Conservation (phyloP, 129 eudicot genomes). For the Gnaphalium uliginosum region DNA sequence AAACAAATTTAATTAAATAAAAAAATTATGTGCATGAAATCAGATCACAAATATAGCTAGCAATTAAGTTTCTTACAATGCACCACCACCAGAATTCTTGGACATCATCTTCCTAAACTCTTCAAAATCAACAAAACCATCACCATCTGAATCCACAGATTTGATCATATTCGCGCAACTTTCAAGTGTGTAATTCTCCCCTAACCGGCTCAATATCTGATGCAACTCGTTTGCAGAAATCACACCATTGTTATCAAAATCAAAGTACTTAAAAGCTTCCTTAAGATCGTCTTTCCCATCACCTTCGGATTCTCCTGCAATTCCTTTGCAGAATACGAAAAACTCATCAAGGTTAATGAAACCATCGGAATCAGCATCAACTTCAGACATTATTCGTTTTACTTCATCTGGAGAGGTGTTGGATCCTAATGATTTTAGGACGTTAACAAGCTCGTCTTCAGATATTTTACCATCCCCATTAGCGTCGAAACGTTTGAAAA, state of each 20-base stretch:
- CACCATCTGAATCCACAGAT: conserved; percentile 75
- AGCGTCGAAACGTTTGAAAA: conserved; percentile 73
- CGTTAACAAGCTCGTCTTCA: conserved; percentile 48
- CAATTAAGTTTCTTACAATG: background rate
- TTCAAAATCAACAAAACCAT: conserved; percentile 74
- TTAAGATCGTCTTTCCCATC: conserved; percentile 7
- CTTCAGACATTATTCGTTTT: conserved; percentile 17
- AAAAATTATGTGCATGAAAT: background rate
- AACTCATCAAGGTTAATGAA: conserved; percentile 25
- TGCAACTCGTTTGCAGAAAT: conserved; percentile 79
- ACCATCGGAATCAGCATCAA: conserved; percentile 23
- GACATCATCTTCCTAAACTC: conserved; percentile 92
- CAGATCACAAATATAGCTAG: background rate
- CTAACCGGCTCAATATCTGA: conserved; percentile 58
- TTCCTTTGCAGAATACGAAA: conserved; percentile 17
- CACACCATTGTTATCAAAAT: conserved; percentile 60
- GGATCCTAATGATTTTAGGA: conserved; percentile 32
- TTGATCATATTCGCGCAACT: conserved; percentile 65
- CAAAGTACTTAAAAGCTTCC: conserved; percentile 74
- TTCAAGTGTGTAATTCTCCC: conserved; percentile 57
- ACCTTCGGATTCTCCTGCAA: conserved; percentile 8
- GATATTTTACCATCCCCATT: conserved; percentile 88
- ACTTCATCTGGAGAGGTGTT: conserved; percentile 15
- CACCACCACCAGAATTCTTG: conserved; percentile 14
- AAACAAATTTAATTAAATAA: no score